Evolutionary conservation across 345 rosid species (phyloP).

Genomic region (Gossypium turneri): DNA sequence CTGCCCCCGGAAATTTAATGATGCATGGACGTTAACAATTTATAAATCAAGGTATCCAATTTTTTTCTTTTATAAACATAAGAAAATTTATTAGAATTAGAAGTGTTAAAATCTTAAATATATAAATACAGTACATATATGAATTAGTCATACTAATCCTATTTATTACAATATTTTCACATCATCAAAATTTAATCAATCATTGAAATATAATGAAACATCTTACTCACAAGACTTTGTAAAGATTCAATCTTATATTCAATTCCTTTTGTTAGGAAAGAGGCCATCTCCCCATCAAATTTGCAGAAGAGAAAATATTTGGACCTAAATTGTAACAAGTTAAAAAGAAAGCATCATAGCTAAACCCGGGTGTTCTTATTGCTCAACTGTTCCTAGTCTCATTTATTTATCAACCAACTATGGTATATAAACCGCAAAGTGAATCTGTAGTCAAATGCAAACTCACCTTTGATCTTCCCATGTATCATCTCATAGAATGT

Average conservation of each 20-base stretch:
- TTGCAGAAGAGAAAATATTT: neutral
- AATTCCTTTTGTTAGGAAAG: neutral
- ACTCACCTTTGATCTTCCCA: slow-evolving; percentile 6
- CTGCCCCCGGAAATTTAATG: no score
- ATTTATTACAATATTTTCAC: neutral
- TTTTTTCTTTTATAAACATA: no score
- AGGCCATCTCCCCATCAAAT: neutral
- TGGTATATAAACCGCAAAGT: slow-evolving; percentile 3
- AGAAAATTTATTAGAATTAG: no score
- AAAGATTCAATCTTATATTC: neutral
- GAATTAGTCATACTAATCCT: no score
- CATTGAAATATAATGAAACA: neutral
- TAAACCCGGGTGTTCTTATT: neutral
- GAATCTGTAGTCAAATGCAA: slow-evolving; percentile 17
- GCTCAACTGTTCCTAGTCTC: slow-evolving; percentile 7
- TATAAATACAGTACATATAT: no score
- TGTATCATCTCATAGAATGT: neutral
- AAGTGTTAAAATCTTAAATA: no score
- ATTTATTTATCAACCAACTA: slow-evolving; percentile 24
- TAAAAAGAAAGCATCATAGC: neutral
- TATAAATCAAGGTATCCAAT: no score
- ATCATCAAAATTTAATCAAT: neutral
- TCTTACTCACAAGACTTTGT: neutral
- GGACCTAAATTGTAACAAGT: neutral
- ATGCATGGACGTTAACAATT: no score